Evolutionary conservation across 108 stramenopile species (phyloP).

Genomic region (Nitzschia inconspicua): DNA sequence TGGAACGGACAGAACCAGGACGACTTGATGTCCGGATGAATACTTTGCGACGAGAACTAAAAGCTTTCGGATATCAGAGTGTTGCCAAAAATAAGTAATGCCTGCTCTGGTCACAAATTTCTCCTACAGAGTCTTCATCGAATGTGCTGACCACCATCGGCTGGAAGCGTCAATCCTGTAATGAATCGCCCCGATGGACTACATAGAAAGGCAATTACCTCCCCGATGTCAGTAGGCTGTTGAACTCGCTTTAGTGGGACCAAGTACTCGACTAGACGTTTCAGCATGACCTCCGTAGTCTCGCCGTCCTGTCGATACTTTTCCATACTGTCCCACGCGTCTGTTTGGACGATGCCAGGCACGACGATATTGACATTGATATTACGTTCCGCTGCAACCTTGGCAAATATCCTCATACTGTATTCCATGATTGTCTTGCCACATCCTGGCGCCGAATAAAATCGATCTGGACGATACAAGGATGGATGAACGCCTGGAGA

Average conservation of each 20-base stretch:
- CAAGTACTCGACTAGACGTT: not conserved
- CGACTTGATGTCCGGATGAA: conserved; percentile 15
- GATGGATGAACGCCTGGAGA: conserved; percentile 14
- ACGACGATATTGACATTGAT: conserved; percentile 31
- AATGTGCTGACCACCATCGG: no score
- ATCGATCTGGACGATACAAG: not conserved
- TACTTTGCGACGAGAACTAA: conserved; percentile 7
- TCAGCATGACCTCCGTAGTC: not conserved
- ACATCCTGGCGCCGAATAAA: conserved; percentile 26
- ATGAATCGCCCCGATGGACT: not conserved
- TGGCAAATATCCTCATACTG: conserved; percentile 24
- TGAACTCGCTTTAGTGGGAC: not conserved
- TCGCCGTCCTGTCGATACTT: not conserved
- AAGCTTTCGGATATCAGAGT: not conserved
- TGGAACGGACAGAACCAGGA: conserved; percentile 7
- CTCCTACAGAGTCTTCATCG: no score
- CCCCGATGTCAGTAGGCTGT: not conserved
- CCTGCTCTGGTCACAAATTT: no score
- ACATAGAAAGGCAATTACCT: not conserved
- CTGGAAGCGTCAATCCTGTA: no score
- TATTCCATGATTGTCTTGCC: conserved; percentile 45
- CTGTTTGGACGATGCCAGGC: conserved; percentile 20
- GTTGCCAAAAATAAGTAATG: no score
- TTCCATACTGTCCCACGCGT: conserved; percentile 17
- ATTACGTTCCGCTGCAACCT: conserved; percentile 3